Evolutionary conservation across 75 land plant species (phyloP).

Genomic region (Cryptomeria japonica): DNA sequence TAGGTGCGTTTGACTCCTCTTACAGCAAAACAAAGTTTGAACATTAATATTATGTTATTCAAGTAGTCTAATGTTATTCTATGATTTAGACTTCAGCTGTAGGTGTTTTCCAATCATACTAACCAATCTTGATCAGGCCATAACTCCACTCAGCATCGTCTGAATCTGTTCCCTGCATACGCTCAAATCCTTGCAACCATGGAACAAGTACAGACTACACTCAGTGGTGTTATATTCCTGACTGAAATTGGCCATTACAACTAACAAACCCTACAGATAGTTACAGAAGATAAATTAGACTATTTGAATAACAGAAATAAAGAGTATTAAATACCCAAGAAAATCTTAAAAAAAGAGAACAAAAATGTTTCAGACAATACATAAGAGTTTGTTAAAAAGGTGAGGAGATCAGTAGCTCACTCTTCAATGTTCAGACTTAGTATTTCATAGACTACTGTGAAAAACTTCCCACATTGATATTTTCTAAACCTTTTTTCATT

Average conservation of each 20-base stretch:
- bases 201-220: neutral
- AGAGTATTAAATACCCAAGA: neutral
- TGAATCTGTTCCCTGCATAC: too few relatives aligned
- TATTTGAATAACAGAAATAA: neutral
- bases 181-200: neutral
- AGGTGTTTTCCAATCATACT: too few relatives aligned
- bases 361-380: neutral
- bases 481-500: neutral
- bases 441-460: neutral
- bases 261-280: neutral
- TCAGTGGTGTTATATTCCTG: neutral
- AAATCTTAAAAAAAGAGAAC: neutral
- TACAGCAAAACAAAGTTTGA: neutral
- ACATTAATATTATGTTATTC: too few relatives aligned
- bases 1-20: neutral
- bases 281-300: neutral
- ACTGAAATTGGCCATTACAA: neutral
- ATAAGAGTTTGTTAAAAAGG: neutral
- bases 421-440: neutral
- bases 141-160: too few relatives aligned
- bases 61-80: too few relatives aligned
- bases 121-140: too few relatives aligned
- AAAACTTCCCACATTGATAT: neutral
- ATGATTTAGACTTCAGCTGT: too few relatives aligned
- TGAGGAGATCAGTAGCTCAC: neutral